Percentiles rank a stretch among this genome's conserved stretches.
These are phyloP conservation scores for Hypoxylon rickii DNA, from an alignment of 495 filamentous ascomycete species.

Conservation along the genomic window DNA sequence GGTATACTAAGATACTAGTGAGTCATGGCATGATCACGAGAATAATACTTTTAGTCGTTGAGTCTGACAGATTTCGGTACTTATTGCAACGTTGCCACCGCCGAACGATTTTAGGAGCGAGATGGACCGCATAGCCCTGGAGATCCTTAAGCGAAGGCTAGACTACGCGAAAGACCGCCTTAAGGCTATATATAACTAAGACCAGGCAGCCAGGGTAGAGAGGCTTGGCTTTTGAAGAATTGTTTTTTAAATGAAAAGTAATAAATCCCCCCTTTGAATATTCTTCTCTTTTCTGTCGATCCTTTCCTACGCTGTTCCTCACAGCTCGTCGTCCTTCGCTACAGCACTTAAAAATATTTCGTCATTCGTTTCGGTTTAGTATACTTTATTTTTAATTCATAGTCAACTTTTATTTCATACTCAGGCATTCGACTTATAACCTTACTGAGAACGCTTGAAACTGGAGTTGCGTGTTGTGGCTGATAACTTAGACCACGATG, in stretches of 20 bases:
- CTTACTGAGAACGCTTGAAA: not conserved
- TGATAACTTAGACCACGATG: slow-evolving; percentile 4
- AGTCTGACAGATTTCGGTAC: not conserved
- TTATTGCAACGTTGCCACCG: not conserved
- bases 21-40: not conserved
- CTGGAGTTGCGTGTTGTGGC: not conserved
- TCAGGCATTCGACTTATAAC: not conserved
- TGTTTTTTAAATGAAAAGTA: slow-evolving; percentile 17
- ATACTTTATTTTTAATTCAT: slow-evolving; percentile 17
- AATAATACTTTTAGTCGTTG: not conserved
- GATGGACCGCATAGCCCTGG: too few species aligned
- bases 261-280: slow-evolving; percentile 11
- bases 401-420: not conserved
- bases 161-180: too few species aligned
- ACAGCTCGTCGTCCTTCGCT: slow-evolving; percentile 21
- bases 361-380: slow-evolving; percentile 12
- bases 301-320: slow-evolving; percentile 15
- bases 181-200: not conserved
- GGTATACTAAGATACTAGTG: not conserved
- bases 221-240: slow-evolving; percentile 30
- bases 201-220: slow-evolving; percentile 10
- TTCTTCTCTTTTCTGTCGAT: slow-evolving; percentile 11
- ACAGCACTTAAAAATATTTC: slow-evolving; percentile 6
- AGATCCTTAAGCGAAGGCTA: too few species aligned
- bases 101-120: too few species aligned